A percentile compares a stretch with the other conserved stretches of the same genome.
These are phyloP conservation scores for Eucalyptus cloeziana DNA, from an alignment of 345 rosid species.

Conservation along the genomic window DNA sequence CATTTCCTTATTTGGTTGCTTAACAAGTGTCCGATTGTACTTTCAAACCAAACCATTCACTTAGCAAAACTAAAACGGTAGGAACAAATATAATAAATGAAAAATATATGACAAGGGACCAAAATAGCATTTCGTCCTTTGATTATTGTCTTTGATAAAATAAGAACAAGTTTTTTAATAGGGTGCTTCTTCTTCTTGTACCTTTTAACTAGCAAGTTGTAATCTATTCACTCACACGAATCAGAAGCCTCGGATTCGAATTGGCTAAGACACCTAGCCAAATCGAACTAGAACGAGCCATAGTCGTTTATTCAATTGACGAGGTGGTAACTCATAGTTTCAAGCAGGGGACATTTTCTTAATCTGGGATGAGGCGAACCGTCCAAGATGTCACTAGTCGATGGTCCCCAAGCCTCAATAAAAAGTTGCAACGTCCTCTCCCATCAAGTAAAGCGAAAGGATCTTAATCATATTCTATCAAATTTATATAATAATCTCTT, in stretches of 20 bases:
- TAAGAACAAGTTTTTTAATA: background rate
- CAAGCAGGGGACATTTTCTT: background rate
- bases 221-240: background rate
- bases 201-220: background rate
- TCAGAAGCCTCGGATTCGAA: rapidly evolving
- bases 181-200: background rate
- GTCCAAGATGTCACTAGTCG: background rate
- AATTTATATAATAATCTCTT: background rate
- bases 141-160: too few relatives aligned
- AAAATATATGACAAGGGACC: background rate
- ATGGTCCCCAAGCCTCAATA: background rate
- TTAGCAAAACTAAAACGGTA: background rate
- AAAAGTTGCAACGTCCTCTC: background rate
- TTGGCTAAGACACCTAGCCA: background rate
- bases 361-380: background rate
- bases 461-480: background rate
- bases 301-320: background rate
- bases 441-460: background rate
- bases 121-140: background rate
- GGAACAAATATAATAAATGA: background rate
- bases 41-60: background rate
- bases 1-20: background rate
- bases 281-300: background rate
- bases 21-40: background rate
- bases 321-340: background rate